Evolutionary conservation across 2,329 filamentous ascomycete genomes (phyloP), one percentile per base, ranked within the genome.

Genomic region (Hansfordia pulvinata): DNA sequence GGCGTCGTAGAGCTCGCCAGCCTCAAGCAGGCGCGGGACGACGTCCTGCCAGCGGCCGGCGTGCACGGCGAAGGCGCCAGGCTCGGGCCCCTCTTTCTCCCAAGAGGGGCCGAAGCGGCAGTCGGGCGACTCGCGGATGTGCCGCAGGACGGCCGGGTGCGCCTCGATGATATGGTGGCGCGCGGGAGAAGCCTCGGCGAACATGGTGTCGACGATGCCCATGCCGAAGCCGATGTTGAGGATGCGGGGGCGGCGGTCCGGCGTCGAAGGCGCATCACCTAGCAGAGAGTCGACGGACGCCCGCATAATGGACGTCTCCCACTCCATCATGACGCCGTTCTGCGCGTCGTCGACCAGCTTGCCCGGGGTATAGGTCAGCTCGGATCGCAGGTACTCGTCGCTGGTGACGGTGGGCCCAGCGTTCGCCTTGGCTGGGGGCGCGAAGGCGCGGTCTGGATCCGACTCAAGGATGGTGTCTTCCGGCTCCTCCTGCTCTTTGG

Each of bases 261-360:
- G 31, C 7, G 36, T 38, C 8, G 29, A 38, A 0, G 50, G 47
- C 8, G 18, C 20, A n/a, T n/a, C n/a, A n/a, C n/a, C n/a, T 2
- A 77, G 58, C 1, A 92, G 59, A 10, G 70, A 65, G 34, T 76
- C 65, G 23, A 84, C 82, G 29, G 79, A 83, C 26, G 69, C 66
- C 32, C 69, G 68, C 84, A 93, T 93, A 40, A 93, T 90, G 36
- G 76, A 71, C 2, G 76, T 79, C 52, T 93, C 84, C 84, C 84
- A 93, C 20, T 76, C 68, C 84, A 93, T 93, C 84, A 93, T 93
- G 23, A 93, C 81, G 27, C 81, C 83, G 47, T 93, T 93, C 34
- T 73, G 65, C 36, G 74, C 69, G 4, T 70, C 63, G 44, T 90
- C 82, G 6, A 90, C 64, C 3, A 90, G 66, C 32, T 76, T 76